Evolutionary conservation across 164 flowering plant genomes (phyloP).

Genomic region (Liquidambar formosana): DNA sequence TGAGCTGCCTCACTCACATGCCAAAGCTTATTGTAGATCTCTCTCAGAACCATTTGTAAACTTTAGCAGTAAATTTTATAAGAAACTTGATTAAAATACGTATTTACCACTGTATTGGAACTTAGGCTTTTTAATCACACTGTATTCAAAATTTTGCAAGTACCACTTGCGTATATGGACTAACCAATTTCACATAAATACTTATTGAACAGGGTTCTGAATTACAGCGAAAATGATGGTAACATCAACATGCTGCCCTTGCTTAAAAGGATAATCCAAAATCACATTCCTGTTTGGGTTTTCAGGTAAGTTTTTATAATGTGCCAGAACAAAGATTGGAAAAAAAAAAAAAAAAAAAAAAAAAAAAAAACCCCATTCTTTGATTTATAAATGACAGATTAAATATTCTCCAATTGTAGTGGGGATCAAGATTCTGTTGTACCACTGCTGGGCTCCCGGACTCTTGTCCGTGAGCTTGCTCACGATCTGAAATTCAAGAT

Average conservation of each 20-base stretch:
- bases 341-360: too few species aligned
- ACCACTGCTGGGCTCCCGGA: conserved; percentile 84
- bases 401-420: conserved; percentile 38
- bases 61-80: not conserved
- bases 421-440: conserved; percentile 98
- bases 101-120: too few species aligned
- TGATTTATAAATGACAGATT: not conserved
- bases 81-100: too few species aligned
- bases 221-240: conserved; percentile 65
- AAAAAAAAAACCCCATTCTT: too few species aligned
- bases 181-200: conserved; percentile 7
- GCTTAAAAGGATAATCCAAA: conserved; percentile 61
- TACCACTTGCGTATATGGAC: not conserved
- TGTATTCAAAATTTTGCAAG: not conserved
- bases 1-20: not conserved
- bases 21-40: not conserved
- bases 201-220: conserved; percentile 44
- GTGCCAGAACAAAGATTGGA: not conserved
- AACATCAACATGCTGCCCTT: conserved; percentile 77
- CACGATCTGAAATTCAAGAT: conserved; percentile 57
- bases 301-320: conserved; percentile 58
- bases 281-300: conserved; percentile 71
- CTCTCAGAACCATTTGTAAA: not conserved
- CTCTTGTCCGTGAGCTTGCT: conserved; percentile 85
- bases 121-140: too few species aligned